Evolutionary conservation across 1,284 basidiomycete species (phyloP), one percentile per base, ranked within the genome.

Genomic region (Apiotrichum gamsii): DNA sequence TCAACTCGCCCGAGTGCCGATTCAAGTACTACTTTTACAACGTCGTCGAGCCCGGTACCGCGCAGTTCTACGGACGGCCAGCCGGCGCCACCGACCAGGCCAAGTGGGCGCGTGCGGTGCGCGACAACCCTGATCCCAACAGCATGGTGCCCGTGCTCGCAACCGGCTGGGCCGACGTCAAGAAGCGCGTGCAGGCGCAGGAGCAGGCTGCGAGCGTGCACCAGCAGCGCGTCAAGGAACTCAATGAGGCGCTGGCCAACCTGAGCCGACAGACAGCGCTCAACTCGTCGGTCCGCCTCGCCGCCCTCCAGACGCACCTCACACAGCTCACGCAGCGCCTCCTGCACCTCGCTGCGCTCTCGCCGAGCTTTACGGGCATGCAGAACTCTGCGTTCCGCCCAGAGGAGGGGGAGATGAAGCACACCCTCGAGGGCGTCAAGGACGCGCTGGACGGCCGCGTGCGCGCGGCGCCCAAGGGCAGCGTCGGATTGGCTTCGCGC

Each of bases 1-100:
- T 84, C 3, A 65, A 69, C 39, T 83, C 80, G 2, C 78, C 82
- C 2, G 77, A 82, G 24, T 90, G 87, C 69, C 79, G 82, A 21
- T 91, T 91, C 72, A 86, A 90, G 65, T 82, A 81, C 59, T 91
- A 89, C 59, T 90, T 91, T 64, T 90, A 90, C 68, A 91, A 91
- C 60, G 75, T 88, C 4, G 88, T 91, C 6, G 84, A 87, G 55
- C 84, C 86, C 0, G 75, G 75, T 3, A 79, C 84, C 57, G 79
- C 85, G 3, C 75, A 75, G 23, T 62, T 82, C 47, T 91, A 88
- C 58, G 83, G 81, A 5, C 80, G 87, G 24, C 89, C 88, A 8
- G 65, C 75, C 5, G 86, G 84, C 56, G 84, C 83, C 3, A 79
- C 76, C 6, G 85, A 87, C 52, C 86, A 90, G 33, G 76, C 77